Evolutionary conservation across 805 yeast species (phyloP).

Genomic region (Citeromyces nyonsensis): DNA sequence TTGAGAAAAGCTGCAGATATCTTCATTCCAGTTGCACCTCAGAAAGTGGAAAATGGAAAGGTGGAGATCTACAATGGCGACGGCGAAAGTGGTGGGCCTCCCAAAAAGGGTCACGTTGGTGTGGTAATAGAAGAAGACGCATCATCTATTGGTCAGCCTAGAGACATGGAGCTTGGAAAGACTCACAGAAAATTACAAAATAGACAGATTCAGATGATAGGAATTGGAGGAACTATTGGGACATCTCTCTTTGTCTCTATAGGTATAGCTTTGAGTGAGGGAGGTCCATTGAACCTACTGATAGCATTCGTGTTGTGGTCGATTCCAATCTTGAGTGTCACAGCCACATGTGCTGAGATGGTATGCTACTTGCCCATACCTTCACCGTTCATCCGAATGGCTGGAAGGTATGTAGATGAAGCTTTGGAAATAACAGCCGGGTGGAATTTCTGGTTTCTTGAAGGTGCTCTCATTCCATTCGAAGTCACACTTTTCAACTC

Average conservation of each 20-base stretch:
- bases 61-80: no score
- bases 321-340: slow-evolving; percentile 14
- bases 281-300: slow-evolving; percentile 19
- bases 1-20: no score
- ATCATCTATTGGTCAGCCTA: no score
- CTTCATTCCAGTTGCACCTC: no score
- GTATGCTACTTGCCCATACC: slow-evolving; percentile 20
- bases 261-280: slow-evolving; percentile 16
- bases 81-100: no score
- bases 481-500: slow-evolving; percentile 33
- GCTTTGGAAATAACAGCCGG: slow-evolving; percentile 18
- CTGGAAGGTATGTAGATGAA: slow-evolving; percentile 21
- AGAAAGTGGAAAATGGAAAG: no score
- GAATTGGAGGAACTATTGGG: slow-evolving; percentile 25
- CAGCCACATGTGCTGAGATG: slow-evolving; percentile 19
- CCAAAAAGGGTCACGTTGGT: no score
- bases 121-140: no score
- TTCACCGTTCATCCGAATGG: slow-evolving; percentile 20
- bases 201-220: slow-evolving; percentile 22
- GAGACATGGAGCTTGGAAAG: no score
- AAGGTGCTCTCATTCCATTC: slow-evolving; percentile 28
- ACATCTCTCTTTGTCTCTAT: slow-evolving; percentile 20
- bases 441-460: slow-evolving; percentile 24
- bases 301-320: slow-evolving; percentile 18
- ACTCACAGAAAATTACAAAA: slow-evolving; percentile 21